Conservation (phyloP, 1,139 yeast species). For the Scheffersomyces segobiensis region DNA sequence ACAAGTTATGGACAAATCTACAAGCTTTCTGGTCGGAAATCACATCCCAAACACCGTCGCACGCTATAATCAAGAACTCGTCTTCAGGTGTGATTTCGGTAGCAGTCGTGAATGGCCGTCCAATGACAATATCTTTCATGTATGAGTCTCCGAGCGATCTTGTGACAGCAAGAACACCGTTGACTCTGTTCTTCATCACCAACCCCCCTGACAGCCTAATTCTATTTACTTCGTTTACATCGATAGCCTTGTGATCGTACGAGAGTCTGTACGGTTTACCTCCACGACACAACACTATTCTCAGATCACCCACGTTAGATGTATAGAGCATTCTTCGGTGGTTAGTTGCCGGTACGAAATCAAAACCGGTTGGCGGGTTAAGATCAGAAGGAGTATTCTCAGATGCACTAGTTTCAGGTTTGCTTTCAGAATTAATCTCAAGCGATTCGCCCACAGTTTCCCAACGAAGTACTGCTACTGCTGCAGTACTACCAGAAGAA, state of each 20-base stretch:
- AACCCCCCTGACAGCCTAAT: slow-evolving; percentile 81
- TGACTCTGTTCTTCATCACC: slow-evolving; percentile 86
- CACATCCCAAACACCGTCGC: slow-evolving; percentile 97
- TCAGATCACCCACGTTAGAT: slow-evolving; percentile 93
- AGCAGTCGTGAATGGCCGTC: slow-evolving; percentile 89
- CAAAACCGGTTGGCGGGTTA: slow-evolving; percentile 25
- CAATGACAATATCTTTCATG: slow-evolving; percentile 86
- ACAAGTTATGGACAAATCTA: slow-evolving; percentile 55
- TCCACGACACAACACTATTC: slow-evolving; percentile 73
- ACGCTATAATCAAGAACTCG: slow-evolving; percentile 80
- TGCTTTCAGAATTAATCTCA: slow-evolving; percentile 3
- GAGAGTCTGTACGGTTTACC: slow-evolving; percentile 78
- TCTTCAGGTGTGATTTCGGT: slow-evolving; percentile 68
- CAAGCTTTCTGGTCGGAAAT: slow-evolving; percentile 81
- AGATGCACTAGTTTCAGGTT: neutral
- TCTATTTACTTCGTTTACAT: slow-evolving; percentile 71
- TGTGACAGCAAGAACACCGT: slow-evolving; percentile 94
- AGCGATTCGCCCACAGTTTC: slow-evolving; percentile 38
- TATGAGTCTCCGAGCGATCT: slow-evolving; percentile 93
- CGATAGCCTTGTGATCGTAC: slow-evolving; percentile 94
- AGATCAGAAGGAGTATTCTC: neutral
- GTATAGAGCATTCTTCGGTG: slow-evolving; percentile 81
- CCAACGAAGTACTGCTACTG: slow-evolving; percentile 90
- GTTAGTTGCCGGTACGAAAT: slow-evolving; percentile 42
- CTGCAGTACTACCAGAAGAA: slow-evolving; percentile 91